Evolutionary conservation across 1,284 basidiomycete genomes (phyloP).

Genomic region (Ceratobasidium sp.): DNA sequence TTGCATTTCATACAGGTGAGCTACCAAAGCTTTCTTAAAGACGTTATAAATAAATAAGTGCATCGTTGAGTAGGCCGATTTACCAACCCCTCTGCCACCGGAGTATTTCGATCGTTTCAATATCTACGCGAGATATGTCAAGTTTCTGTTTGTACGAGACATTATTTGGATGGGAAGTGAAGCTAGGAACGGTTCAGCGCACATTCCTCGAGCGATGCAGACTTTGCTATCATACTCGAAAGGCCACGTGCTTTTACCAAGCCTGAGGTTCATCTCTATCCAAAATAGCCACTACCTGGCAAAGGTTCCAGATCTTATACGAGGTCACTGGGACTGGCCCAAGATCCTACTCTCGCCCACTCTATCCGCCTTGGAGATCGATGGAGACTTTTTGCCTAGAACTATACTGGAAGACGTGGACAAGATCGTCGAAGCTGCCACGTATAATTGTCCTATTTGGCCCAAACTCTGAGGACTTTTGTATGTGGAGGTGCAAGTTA

Average conservation of each 20-base stretch:
- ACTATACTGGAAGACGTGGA: neutral
- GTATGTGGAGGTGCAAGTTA: too few species aligned
- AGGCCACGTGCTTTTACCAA: neutral
- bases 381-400: neutral
- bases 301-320: neutral
- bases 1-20: neutral
- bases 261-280: neutral
- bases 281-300: neutral
- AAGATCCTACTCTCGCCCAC: neutral
- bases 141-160: neutral
- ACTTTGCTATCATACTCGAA: neutral
- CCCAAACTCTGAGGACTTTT: too few species aligned
- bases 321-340: neutral
- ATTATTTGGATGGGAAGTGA: neutral
- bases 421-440: neutral
- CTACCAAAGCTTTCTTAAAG: neutral
- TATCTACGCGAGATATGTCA: neutral
- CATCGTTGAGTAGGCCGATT: neutral
- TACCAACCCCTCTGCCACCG: neutral
- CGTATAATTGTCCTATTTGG: neutral
- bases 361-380: neutral
- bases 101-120: neutral
- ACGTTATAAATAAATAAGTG: neutral
- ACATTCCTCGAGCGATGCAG: neutral
- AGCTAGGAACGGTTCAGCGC: neutral